Conservation (phyloP, 2,329 filamentous ascomycete species). For the Trichoderma brevicompactum region DNA sequence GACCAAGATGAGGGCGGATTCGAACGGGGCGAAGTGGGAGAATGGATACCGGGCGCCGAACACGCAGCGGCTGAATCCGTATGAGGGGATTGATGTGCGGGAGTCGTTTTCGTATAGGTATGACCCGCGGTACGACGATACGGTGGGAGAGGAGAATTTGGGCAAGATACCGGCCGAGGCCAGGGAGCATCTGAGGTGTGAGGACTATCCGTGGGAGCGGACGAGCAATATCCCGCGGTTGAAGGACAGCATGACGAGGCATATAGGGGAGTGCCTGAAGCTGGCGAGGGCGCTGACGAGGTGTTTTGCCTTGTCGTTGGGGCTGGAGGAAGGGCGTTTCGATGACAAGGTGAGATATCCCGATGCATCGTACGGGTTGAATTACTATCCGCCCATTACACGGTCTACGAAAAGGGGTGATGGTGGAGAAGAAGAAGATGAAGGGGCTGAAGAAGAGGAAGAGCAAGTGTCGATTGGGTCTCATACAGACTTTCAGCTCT, state of each 20-base stretch:
- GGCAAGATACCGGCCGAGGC: conserved; percentile 50
- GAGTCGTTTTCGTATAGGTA: conserved; percentile 59
- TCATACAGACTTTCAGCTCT: conserved; percentile 59
- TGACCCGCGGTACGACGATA: conserved; percentile 56
- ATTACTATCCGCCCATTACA: conserved; percentile 45
- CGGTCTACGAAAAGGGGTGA: neutral
- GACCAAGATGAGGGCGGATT: conserved; percentile 47
- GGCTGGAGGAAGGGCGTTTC: conserved; percentile 59
- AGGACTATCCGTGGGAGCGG: conserved; percentile 58
- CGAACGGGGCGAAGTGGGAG: conserved; percentile 46
- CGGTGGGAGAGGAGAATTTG: conserved; percentile 41
- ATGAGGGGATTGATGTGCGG: conserved; percentile 54
- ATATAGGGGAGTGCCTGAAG: conserved; percentile 54
- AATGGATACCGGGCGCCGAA: conserved; percentile 53
- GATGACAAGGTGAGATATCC: conserved; percentile 59
- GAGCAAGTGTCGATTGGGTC: conserved; percentile 50
- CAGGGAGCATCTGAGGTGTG: conserved; percentile 47
- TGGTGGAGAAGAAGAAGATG: too few relatives aligned
- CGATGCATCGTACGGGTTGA: conserved; percentile 48
- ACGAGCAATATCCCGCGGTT: conserved; percentile 55
- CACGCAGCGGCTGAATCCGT: conserved; percentile 53
- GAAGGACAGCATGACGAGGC: conserved; percentile 50
- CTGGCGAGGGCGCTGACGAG: conserved; percentile 57
- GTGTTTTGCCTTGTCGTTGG: conserved; percentile 59
- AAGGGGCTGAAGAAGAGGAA: neutral